Evolutionary conservation across 306 rosid genomes (phyloP).

Genomic region (Prunus davidiana): DNA sequence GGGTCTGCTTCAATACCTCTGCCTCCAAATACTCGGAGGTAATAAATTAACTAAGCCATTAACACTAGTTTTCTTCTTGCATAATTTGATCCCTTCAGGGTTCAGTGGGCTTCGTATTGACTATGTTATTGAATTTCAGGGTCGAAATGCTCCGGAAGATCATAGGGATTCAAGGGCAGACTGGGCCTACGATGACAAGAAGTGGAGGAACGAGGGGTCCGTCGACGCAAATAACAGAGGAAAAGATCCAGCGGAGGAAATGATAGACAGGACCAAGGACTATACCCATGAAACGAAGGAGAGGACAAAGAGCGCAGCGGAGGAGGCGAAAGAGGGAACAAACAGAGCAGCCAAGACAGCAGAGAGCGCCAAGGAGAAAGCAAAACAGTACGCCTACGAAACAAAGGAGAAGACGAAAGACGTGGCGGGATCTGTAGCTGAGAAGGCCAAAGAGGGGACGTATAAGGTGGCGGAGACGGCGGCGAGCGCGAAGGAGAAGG

Average conservation of each 20-base stretch:
- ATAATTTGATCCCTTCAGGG: background rate
- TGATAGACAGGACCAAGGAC: background rate
- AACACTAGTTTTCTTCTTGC: background rate
- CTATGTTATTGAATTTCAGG: constrained; percentile 24
- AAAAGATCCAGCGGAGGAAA: constrained; percentile 22
- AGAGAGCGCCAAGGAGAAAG: constrained; percentile 19
- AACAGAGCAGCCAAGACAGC: constrained; percentile 2
- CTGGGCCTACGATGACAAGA: constrained; percentile 15
- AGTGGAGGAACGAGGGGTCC: constrained; percentile 11
- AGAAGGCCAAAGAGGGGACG: constrained; percentile 25
- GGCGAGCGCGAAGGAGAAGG: constrained; percentile 36
- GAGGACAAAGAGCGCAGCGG: background rate
- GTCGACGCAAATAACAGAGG: constrained; percentile 7
- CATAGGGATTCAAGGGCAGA: constrained; percentile 19
- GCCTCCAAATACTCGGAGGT: constrained; percentile 52
- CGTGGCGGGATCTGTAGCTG: constrained; percentile 9
- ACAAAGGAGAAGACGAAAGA: constrained; percentile 18
- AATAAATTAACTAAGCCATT: background rate
- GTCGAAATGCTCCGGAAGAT: constrained; percentile 34
- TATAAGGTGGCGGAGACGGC: constrained; percentile 19
- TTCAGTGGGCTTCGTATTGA: no score
- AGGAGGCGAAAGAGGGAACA: constrained; percentile 11
- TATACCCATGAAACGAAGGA: background rate
- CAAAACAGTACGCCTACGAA: constrained; percentile 15
- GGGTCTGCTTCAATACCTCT: constrained; percentile 39